Conservation (phyloP, 345 rosid species). For the Nasturtium officinale region DNA sequence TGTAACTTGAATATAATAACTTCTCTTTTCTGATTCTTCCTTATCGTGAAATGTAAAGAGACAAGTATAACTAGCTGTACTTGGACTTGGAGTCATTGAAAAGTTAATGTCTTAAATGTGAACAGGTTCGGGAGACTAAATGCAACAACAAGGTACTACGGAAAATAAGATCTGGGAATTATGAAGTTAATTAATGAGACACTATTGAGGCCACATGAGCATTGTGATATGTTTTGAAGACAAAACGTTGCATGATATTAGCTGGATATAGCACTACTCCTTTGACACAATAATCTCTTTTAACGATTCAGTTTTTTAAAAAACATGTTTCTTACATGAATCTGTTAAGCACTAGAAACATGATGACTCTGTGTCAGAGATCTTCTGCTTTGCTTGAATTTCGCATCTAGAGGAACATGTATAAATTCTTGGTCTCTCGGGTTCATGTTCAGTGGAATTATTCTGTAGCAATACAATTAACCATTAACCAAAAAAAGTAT, state of each 20-base stretch:
- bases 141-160: constrained; percentile 39
- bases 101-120: constrained; percentile 33
- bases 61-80: constrained; percentile 45
- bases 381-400: constrained; percentile 24
- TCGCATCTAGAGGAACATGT: background rate
- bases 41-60: constrained; percentile 35
- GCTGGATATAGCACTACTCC: constrained; percentile 23
- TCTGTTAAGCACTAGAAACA: constrained; percentile 28
- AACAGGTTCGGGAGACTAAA: constrained; percentile 33
- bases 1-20: constrained; percentile 16
- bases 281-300: constrained; percentile 40
- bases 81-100: constrained; percentile 30
- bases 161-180: constrained; percentile 35
- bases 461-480: background rate
- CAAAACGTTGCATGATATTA: constrained; percentile 40
- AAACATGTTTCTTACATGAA: constrained; percentile 38
- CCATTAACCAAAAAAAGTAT: background rate
- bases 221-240: constrained; percentile 42
- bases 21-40: constrained; percentile 13
- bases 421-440: background rate
- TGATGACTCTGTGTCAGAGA: constrained; percentile 23
- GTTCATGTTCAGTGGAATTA: background rate
- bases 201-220: constrained; percentile 41
- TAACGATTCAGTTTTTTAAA: constrained; percentile 25
- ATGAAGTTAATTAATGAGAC: constrained; percentile 32